Evolutionary conservation across 495 filamentous ascomycete genomes (phyloP), one percentile per base, ranked within the genome.

Genomic region (Penicillium turbatum): DNA sequence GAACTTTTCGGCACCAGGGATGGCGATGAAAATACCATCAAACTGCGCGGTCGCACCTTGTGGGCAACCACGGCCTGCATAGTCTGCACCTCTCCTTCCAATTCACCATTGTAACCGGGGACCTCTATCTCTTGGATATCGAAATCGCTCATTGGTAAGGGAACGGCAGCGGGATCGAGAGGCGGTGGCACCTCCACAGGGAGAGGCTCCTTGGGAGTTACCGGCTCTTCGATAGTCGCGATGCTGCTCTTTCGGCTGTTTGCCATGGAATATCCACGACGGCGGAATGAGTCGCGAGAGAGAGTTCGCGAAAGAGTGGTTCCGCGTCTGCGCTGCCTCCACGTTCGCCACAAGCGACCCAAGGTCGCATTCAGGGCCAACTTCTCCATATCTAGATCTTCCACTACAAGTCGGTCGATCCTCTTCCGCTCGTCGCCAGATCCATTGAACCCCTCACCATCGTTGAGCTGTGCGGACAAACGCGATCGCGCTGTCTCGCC

Each of bases 361-460:
- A 99, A 72, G 11, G 89, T 92, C 37, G 88, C 78, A 64, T 93
- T 90, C 50, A 97, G 74, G 5, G 92, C 93, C 54, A 97, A 76
- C 52, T 93, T 92, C 66, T 97, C 92, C 76, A 96, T 88, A 64
- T 99, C 95, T 24, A 82, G 71, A 62, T 97, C 92, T 62, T 95
- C 90, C 19, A 99, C 87, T 29, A 90, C 76, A 42, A 93, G 75
- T 19, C 82, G 83, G 47, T 89, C 83, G 48, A 74, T 72, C 19
- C 62, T 66, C 27, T 57, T 67, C 12, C 69, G 63, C 24, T 67
- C 63, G 29, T 63, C 46, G 5, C 53, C 59, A 7, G 53, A 15
- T 8, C 63, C 65, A 5, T 50, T 43, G 3, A 50, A 34, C 5
- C 63, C 61, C 29, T 62, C 54, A 21, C 55, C 60, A 36, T 66